These are phyloP conservation scores for Skeletonema potamos DNA, from an alignment of 108 stramenopile species.

Conservation along the genomic window DNA sequence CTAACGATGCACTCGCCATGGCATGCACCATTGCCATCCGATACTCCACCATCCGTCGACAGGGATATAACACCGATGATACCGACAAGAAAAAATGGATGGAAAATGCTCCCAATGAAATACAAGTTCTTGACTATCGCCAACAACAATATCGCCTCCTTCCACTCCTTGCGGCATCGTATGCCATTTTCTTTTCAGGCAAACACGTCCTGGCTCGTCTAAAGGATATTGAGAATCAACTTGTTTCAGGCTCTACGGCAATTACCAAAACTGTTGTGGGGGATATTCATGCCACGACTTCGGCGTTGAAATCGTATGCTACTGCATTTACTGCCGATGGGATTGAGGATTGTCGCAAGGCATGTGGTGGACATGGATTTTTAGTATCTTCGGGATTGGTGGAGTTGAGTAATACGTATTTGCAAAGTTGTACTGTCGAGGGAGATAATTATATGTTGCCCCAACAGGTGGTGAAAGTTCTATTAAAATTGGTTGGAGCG, in stretches of 20 bases:
- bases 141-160: conserved; percentile 95
- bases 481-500: conserved; percentile 79
- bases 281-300: conserved; percentile 91
- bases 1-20: conserved; percentile 74
- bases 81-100: conserved; percentile 26
- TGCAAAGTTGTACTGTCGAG: conserved; percentile 92
- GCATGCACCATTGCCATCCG: conserved; percentile 89
- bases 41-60: conserved; percentile 91
- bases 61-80: conserved; percentile 80
- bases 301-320: conserved; percentile 90
- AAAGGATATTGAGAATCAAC: conserved; percentile 67
- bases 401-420: conserved; percentile 87
- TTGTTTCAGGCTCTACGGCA: conserved; percentile 51
- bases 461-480: conserved; percentile 85
- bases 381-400: conserved; percentile 89
- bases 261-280: conserved; percentile 73
- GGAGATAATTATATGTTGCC: conserved; percentile 94
- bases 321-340: conserved; percentile 92
- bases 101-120: conserved; percentile 41
- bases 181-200: conserved; percentile 91
- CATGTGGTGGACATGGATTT: conserved; percentile 96
- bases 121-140: conserved; percentile 92
- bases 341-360: conserved; percentile 94
- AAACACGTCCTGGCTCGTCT: conserved; percentile 60
- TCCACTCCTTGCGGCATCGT: conserved; percentile 86